These are phyloP conservation scores for Aspergillus coremiiformis DNA, from an alignment of 495 filamentous ascomycete genomes.

Conservation along the genomic window DNA sequence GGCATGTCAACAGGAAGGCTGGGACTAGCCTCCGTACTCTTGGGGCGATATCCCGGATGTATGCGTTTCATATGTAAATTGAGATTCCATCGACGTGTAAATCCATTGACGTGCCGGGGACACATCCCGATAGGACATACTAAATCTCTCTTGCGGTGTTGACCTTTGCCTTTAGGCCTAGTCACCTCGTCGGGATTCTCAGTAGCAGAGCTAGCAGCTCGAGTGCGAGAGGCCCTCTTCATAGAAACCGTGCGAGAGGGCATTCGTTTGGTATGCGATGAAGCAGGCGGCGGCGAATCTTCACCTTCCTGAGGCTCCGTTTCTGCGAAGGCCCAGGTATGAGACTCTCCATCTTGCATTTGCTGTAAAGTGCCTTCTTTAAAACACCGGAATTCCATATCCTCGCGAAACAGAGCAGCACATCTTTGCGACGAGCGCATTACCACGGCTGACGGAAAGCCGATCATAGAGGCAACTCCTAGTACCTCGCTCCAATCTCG, in stretches of 20 bases:
- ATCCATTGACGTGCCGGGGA: slow-evolving; percentile 25
- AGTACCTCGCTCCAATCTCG: slow-evolving; percentile 79
- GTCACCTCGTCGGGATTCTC: not conserved
- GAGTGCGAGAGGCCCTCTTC: slow-evolving; percentile 8
- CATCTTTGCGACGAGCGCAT: slow-evolving; percentile 62
- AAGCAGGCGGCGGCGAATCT: slow-evolving; percentile 1
- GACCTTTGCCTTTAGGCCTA: slow-evolving; percentile 21
- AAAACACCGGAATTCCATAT: slow-evolving; percentile 53
- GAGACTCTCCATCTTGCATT: slow-evolving; percentile 12
- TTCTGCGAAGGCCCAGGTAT: slow-evolving; percentile 24
- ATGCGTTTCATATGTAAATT: slow-evolving; percentile 31
- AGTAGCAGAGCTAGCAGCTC: slow-evolving; percentile 4
- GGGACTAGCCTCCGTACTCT: not conserved
- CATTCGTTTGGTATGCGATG: not conserved
- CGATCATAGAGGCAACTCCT: slow-evolving; percentile 62
- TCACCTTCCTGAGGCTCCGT: slow-evolving; percentile 7
- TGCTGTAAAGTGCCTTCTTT: slow-evolving; percentile 32
- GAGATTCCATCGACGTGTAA: slow-evolving; percentile 36
- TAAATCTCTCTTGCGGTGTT: slow-evolving; percentile 25
- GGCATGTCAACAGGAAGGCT: not conserved
- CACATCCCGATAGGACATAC: slow-evolving; percentile 29
- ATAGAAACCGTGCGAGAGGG: slow-evolving; percentile 4
- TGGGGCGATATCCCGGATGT: slow-evolving; percentile 20
- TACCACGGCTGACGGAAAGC: slow-evolving; percentile 54
- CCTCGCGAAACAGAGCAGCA: slow-evolving; percentile 58